A percentile compares a stretch with the other conserved stretches of the same genome.
These are phyloP conservation scores for Aspergillus baeticus DNA, from an alignment of 495 filamentous ascomycete genomes.

Conservation along the genomic window DNA sequence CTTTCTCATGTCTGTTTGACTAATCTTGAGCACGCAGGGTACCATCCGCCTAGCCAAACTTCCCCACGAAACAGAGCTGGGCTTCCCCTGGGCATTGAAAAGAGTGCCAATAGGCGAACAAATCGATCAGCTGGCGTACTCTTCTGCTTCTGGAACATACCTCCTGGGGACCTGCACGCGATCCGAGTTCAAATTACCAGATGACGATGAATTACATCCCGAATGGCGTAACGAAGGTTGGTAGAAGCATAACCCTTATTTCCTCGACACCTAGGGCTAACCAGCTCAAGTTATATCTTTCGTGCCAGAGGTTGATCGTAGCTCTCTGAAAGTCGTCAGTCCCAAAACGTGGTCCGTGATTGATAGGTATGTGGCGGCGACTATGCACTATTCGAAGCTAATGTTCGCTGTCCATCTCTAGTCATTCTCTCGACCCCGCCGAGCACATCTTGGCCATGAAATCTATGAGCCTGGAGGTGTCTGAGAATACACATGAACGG, in stretches of 20 bases:
- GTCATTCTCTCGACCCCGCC: conserved; percentile 58
- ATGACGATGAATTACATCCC: conserved; percentile 77
- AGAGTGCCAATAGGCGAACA: conserved; percentile 70
- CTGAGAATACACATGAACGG: conserved; percentile 83
- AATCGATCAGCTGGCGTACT: conserved; percentile 72
- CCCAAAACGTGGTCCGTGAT: conserved; percentile 74
- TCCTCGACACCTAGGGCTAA: conserved; percentile 19
- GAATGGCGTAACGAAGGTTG: conserved; percentile 75
- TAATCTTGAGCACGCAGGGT: conserved; percentile 39
- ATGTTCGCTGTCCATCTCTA: conserved; percentile 18
- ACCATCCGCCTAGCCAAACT: conserved; percentile 67
- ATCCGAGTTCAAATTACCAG: conserved; percentile 75
- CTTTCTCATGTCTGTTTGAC: not conserved
- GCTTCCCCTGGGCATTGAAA: conserved; percentile 66
- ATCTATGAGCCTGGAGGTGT: conserved; percentile 81
- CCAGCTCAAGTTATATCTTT: conserved; percentile 47
- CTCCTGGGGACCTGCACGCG: conserved; percentile 66
- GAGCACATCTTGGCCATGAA: conserved; percentile 80
- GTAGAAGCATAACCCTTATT: not conserved
- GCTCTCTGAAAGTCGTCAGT: conserved; percentile 70
- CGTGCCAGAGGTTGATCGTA: conserved; percentile 65
- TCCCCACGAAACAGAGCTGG: conserved; percentile 60
- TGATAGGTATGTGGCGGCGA: conserved; percentile 54
- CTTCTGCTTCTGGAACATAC: conserved; percentile 69
- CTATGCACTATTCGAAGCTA: not conserved